These are phyloP conservation scores for Hygrophoropsis aurantiaca DNA, from an alignment of 768 basidiomycete genomes.

Conservation along the genomic window DNA sequence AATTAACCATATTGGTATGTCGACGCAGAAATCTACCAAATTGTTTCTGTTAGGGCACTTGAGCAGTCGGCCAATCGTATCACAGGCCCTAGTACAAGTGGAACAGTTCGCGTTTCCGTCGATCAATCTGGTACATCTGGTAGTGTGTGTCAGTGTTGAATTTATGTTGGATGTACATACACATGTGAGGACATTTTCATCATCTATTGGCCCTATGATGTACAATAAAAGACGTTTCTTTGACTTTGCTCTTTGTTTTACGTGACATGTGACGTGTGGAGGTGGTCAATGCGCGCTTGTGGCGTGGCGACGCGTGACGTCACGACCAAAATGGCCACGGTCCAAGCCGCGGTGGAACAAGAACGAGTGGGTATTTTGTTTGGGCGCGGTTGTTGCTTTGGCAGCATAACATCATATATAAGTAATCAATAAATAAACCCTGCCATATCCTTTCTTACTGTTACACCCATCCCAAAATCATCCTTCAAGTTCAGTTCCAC, in stretches of 20 bases:
- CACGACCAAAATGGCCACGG: slow-evolving; percentile 17
- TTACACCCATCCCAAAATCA: too few species aligned
- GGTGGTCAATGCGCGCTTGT: slow-evolving; percentile 3
- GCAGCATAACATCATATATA: slow-evolving; percentile 9
- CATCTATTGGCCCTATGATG: too few species aligned
- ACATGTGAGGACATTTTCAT: too few species aligned
- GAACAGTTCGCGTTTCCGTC: slow-evolving; percentile 80
- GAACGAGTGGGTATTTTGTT: slow-evolving; percentile 21
- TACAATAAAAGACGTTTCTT: too few species aligned
- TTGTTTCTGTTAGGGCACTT: slow-evolving; percentile 93
- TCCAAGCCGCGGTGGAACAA: slow-evolving; percentile 8
- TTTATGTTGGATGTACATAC: too few species aligned
- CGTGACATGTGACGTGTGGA: too few species aligned
- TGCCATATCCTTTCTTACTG: too few species aligned
- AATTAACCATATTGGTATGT: neutral
- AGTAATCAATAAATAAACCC: too few species aligned
- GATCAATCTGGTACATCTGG: slow-evolving; percentile 55
- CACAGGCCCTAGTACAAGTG: slow-evolving; percentile 79
- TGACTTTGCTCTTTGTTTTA: too few species aligned
- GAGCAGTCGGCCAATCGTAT: slow-evolving; percentile 79
- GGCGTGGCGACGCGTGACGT: slow-evolving; percentile 31
- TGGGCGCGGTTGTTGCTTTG: slow-evolving; percentile 17
- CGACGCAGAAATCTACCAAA: slow-evolving; percentile 88
- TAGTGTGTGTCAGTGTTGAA: too few species aligned
- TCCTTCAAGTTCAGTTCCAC: too few species aligned